Conservation (phyloP, 805 yeast genomes). For the Zygotorulaspora sp. region DNA sequence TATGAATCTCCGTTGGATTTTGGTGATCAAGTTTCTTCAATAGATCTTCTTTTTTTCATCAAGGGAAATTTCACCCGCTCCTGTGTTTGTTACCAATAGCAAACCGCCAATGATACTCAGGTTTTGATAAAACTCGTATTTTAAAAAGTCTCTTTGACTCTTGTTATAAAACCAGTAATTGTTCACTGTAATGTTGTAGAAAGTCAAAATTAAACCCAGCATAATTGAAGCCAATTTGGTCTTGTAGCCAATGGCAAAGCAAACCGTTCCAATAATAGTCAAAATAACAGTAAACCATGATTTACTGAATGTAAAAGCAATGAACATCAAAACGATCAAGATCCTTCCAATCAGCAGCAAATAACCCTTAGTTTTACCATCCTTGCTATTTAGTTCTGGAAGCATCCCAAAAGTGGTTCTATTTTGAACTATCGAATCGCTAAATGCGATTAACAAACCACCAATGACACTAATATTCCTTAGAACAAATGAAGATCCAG, state of each 20-base stretch:
- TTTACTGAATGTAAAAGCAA: slow-evolving; percentile 76
- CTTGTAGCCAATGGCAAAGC: slow-evolving; percentile 88
- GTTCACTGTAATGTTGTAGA: slow-evolving; percentile 75
- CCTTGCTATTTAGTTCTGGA: slow-evolving; percentile 60
- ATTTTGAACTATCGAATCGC: slow-evolving; percentile 80
- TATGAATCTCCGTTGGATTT: too few relatives aligned
- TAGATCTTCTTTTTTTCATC: slow-evolving; percentile 95
- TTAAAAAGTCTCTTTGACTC: slow-evolving; percentile 75
- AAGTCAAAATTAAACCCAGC: slow-evolving; percentile 60
- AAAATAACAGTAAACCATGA: slow-evolving; percentile 64
- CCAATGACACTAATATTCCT: slow-evolving; percentile 90
- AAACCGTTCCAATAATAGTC: slow-evolving; percentile 64
- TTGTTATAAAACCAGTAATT: slow-evolving; percentile 81
- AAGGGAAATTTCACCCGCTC: slow-evolving; percentile 90
- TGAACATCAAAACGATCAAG: slow-evolving; percentile 74
- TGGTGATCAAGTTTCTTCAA: too few relatives aligned
- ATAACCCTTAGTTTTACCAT: slow-evolving; percentile 58
- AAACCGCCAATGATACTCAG: slow-evolving; percentile 93
- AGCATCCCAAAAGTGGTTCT: slow-evolving; percentile 48
- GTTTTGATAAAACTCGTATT: slow-evolving; percentile 93
- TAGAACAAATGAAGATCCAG: slow-evolving; percentile 74
- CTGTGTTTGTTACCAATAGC: slow-evolving; percentile 83
- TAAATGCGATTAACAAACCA: slow-evolving; percentile 79
- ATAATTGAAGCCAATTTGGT: slow-evolving; percentile 81
- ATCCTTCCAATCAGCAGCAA: slow-evolving; percentile 83